These are phyloP conservation scores for Naganishia liquefaciens DNA, from an alignment of 1,284 basidiomycete genomes.

Conservation along the genomic window DNA sequence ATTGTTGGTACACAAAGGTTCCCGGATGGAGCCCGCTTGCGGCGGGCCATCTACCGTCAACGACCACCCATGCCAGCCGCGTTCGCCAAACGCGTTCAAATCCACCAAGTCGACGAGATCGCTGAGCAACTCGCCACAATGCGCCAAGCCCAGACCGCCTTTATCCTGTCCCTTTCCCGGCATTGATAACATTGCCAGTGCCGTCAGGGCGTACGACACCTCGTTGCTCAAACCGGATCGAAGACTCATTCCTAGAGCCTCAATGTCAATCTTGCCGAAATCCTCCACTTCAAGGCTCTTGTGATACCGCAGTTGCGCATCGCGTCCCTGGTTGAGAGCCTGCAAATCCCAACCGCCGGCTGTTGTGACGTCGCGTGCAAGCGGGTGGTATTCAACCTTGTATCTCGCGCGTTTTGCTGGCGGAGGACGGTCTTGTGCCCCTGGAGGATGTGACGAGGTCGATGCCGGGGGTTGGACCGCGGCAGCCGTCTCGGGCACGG, in stretches of 20 bases:
- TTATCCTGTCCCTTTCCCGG: slow-evolving; percentile 55
- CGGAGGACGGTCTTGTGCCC: not conserved
- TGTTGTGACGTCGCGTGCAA: slow-evolving; percentile 73
- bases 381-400: slow-evolving; percentile 87
- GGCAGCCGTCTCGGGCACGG: not conserved
- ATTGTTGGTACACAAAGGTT: slow-evolving; percentile 34
- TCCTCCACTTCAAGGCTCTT: slow-evolving; percentile 36
- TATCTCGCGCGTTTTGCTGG: slow-evolving; percentile 60
- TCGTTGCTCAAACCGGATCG: slow-evolving; percentile 81
- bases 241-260: slow-evolving; percentile 83
- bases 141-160: slow-evolving; percentile 69
- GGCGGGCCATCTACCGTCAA: not conserved
- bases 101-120: slow-evolving; percentile 85
- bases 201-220: slow-evolving; percentile 85
- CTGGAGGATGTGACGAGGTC: not conserved
- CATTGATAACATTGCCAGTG: slow-evolving; percentile 71
- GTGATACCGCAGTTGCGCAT: slow-evolving; percentile 60
- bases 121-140: slow-evolving; percentile 78
- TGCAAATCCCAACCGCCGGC: slow-evolving; percentile 78
- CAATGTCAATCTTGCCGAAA: slow-evolving; percentile 75
- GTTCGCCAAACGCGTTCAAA: slow-evolving; percentile 68
- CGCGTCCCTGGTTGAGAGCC: not conserved
- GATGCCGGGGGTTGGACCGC: not conserved
- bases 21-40: slow-evolving; percentile 22
- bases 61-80: slow-evolving; percentile 57